phyloP scores from a whole-genome alignment of 257 asterid genomes.

The Echium plantagineum region DNA sequence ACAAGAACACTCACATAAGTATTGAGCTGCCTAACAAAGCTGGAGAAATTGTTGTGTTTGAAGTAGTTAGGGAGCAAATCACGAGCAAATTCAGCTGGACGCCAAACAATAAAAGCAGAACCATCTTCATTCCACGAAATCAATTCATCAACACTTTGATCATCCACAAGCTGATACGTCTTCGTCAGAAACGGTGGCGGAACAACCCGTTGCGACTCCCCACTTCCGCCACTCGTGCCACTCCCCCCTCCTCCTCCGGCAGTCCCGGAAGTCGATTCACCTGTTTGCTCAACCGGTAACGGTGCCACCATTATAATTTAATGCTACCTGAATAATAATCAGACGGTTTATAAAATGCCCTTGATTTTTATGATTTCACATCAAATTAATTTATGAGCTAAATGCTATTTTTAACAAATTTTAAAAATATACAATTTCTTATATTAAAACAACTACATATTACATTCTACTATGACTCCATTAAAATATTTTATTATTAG shows the following conservation, averaged over 20 bases:
- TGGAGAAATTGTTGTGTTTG: slow-evolving; percentile 87
- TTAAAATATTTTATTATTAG: too few species aligned
- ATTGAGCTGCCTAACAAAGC: slow-evolving; percentile 84
- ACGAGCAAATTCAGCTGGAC: slow-evolving; percentile 75
- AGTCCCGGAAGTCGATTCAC: slow-evolving; percentile 15
- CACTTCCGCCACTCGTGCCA: slow-evolving; percentile 9
- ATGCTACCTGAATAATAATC: too few species aligned
- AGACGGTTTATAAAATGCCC: too few species aligned
- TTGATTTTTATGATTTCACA: too few species aligned
- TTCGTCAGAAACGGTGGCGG: slow-evolving; percentile 85
- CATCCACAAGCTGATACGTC: slow-evolving; percentile 72
- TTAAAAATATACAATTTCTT: too few species aligned
- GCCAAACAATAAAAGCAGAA: slow-evolving; percentile 72
- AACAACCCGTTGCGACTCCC: slow-evolving; percentile 40
- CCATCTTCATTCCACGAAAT: slow-evolving; percentile 93
- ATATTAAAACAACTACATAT: too few species aligned
- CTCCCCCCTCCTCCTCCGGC: neutral
- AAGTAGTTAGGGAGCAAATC: slow-evolving; percentile 79
- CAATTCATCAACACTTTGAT: slow-evolving; percentile 50
- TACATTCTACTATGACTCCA: too few species aligned
- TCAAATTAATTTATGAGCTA: too few species aligned
- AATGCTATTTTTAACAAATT: too few species aligned
- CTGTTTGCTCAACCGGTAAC: slow-evolving; percentile 26
- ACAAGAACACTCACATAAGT: slow-evolving; percentile 41
- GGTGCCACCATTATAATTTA: slow-evolving; percentile 3